These are phyloP conservation scores for Melastoma candidum DNA, from an alignment of 441 rosid species.

Conservation along the genomic window DNA sequence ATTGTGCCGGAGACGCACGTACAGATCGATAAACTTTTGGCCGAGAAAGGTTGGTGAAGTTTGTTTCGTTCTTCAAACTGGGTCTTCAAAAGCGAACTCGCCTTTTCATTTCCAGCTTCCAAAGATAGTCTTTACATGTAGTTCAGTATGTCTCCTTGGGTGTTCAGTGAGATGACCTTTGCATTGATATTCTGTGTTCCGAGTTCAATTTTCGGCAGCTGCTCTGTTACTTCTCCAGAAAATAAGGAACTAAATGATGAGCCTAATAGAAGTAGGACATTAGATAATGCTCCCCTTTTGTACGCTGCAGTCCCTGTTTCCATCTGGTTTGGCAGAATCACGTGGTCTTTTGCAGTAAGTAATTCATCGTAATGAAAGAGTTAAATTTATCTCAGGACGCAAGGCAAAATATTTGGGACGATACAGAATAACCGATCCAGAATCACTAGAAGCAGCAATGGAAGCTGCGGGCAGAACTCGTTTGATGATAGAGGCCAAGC, in stretches of 20 bases:
- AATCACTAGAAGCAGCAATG: constrained; percentile 77
- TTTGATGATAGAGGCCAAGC: constrained; percentile 75
- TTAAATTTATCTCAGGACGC: constrained; percentile 34
- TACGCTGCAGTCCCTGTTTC: too few relatives aligned
- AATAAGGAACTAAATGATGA: too few relatives aligned
- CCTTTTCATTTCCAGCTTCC: neutral
- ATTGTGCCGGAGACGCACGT: constrained; percentile 83
- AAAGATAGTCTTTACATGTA: too few relatives aligned
- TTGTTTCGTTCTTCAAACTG: neutral
- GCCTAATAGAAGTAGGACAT: too few relatives aligned
- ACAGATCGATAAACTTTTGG: constrained; percentile 74
- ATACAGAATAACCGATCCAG: constrained; percentile 73
- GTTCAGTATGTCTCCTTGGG: too few relatives aligned
- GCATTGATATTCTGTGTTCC: too few relatives aligned
- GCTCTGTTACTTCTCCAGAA: too few relatives aligned
- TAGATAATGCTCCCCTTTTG: too few relatives aligned
- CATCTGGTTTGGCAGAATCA: too few relatives aligned
- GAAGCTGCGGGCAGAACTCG: constrained; percentile 88
- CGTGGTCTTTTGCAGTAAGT: too few relatives aligned
- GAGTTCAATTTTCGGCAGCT: too few relatives aligned
- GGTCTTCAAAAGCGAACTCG: neutral
- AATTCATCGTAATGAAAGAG: neutral
- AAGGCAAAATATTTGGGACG: constrained; percentile 57
- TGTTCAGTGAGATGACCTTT: too few relatives aligned
- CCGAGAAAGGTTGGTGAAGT: constrained; percentile 58